Evolutionary conservation across 352 stramenopile species (phyloP), one percentile per base, ranked within the genome.

Genomic region (Pythium phragmitis): DNA sequence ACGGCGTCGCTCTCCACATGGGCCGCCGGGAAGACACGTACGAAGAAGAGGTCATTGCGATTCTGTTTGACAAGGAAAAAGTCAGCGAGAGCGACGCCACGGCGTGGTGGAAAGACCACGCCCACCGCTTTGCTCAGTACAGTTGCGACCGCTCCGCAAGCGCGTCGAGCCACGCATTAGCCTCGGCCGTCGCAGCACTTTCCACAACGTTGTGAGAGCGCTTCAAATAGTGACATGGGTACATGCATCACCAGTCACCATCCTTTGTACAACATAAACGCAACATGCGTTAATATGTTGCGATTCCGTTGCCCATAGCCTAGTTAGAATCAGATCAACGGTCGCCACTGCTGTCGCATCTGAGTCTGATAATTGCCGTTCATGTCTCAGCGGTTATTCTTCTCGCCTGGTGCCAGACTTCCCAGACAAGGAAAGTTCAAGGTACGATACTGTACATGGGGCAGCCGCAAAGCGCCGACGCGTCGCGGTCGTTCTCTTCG

Each of bases 11-110:
- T 21, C 58, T 92, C 56, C 82, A 89, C 51, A 87, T 94, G 64
- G 85, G 83, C 1, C 67, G 83, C 23, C 74, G 79, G 43, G 85
- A 94, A 56, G 83, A 94, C 73, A 94, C 75, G 23, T 74, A 85
- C 19, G 80, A 91, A 39, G 84, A 92, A 65, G 72, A 92, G 60
- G 83, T 92, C 42, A 91, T 92, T 55, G 83, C 82, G 23, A 75
- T 94, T 41, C 75, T 92, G 17, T 94, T 94, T 43, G 85, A 94
- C 72, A 89, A 84, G 69, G 83, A 94, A 49, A 94, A 94, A 50
- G 75, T 94, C 47, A 88, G 77, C 23, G 80, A 92, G 45, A 68
- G 70, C 26, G 82, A 94, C 14, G 85, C 85, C n/a, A 68, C 76
- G 48, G 68, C 68, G 12, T 94, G 85, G 85, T 94, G 85, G 85